phyloP scores from a whole-genome alignment of 1,139 yeast species.

The Diutina pseudorugosa region DNA sequence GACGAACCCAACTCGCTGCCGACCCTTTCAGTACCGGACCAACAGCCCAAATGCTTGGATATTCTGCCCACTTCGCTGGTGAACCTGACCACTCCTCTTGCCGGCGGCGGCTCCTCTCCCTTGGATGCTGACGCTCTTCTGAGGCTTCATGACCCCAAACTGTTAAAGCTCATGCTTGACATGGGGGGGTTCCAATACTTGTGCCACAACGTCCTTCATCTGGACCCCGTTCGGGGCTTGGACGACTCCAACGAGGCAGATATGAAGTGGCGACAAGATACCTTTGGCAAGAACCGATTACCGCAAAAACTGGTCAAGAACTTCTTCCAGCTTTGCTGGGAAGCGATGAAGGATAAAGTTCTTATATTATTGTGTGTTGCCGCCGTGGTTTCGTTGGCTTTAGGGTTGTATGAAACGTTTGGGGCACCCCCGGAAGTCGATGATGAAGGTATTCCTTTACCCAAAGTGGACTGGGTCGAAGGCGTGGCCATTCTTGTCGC shows the following conservation, averaged over 20 bases:
- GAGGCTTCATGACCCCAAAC: constrained; percentile 41
- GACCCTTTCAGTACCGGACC: not conserved
- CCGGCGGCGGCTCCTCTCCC: not conserved
- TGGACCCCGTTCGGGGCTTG: constrained; percentile 35
- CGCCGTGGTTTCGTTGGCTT: constrained; percentile 76
- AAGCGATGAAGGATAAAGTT: constrained; percentile 87
- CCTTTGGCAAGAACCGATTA: constrained; percentile 57
- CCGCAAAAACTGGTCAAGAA: constrained; percentile 63
- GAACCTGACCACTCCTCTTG: not conserved
- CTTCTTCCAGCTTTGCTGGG: constrained; percentile 57
- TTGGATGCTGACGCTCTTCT: not conserved
- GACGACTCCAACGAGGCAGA: constrained; percentile 18
- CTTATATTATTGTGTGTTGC: constrained; percentile 74
- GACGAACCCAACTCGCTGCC: not conserved
- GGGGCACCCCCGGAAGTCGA: constrained; percentile 74
- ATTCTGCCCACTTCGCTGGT: not conserved
- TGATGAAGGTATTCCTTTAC: constrained; percentile 60
- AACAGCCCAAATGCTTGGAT: not conserved
- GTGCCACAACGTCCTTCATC: constrained; percentile 16
- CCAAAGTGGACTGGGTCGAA: constrained; percentile 93
- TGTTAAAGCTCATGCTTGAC: constrained; percentile 23
- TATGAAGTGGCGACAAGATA: constrained; percentile 21
- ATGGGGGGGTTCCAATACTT: constrained; percentile 31
- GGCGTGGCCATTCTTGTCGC: constrained; percentile 97
- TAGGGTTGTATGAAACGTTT: constrained; percentile 87